Base-by-base conservation (phyloP, 1,139 yeast genomes). In the Yamadazyma dendronema region DNA sequence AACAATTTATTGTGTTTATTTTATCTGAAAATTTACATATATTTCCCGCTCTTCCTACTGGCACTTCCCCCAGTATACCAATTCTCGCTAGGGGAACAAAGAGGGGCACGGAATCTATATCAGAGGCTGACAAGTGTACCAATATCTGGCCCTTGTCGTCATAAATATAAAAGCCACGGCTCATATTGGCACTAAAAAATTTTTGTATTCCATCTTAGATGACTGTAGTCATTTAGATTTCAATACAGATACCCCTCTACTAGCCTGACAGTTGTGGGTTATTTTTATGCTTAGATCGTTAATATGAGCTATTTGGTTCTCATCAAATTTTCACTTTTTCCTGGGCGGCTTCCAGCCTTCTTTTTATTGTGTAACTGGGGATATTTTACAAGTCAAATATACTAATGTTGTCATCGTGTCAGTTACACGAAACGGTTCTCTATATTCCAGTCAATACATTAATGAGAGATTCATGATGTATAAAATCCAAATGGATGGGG, bases 31-130 rank as follows among this genome's bases (percentile, higher is more conserved):
- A n/a, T n/a, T n/a, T n/a, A n/a, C n/a, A n/a, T n/a, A n/a, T n/a
- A n/a, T n/a, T n/a, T n/a, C n/a, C n/a, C n/a, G n/a, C n/a, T n/a
- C n/a, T 89, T 89, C n/a, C 97, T 97, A 53, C 94, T 85, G 17
- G 96, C 95, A 46, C 90, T 85, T 7, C 96, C 97, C 2, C 97
- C 98, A 1, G 79, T 89, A 3, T 84, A 66, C 96, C 97, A 89
- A 57, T 90, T 88, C 50, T 82, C 74, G 1, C 85, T 75, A 2
- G 92, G 95, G 57, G 78, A 69, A 16, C 79, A 72, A 1, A 86
- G 97, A 0, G 97, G 97, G 97, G 97, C 1, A 92, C 96, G 0
- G 95, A 89, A 0, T 95, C 86, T 60, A 85, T 77, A 30, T 28
- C 64, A 10, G 62, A 50, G 35, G 77, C 81, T 3, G 77, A 69